These are phyloP conservation scores for Coemansia sp. DNA, from an alignment of 192 early-diverging fungal species.

Conservation along the genomic window DNA sequence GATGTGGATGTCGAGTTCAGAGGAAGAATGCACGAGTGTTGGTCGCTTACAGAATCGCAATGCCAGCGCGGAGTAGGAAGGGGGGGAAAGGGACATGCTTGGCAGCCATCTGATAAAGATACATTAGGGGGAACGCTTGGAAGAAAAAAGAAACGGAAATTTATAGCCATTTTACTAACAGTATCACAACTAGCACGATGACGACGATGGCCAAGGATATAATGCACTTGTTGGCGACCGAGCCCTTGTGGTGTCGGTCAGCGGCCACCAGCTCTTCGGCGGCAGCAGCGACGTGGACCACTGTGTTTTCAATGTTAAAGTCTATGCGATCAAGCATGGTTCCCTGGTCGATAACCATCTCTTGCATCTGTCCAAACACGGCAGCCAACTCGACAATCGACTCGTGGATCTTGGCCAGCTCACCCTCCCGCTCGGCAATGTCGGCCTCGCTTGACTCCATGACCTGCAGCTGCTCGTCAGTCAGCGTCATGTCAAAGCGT, in stretches of 20 bases:
- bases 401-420: slow-evolving; percentile 90
- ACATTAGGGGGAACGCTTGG: not conserved
- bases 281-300: slow-evolving; percentile 76
- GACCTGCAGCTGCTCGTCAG: slow-evolving; percentile 77
- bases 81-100: not conserved
- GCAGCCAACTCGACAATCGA: slow-evolving; percentile 87
- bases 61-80: not conserved
- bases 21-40: not conserved
- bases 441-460: slow-evolving; percentile 74
- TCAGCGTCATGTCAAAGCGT: slow-evolving; percentile 63
- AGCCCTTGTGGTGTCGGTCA: slow-evolving; percentile 75
- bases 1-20: not conserved
- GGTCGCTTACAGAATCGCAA: not conserved
- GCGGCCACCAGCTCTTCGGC: slow-evolving; percentile 80
- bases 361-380: slow-evolving; percentile 91
- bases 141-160: slow-evolving; percentile 1
- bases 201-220: slow-evolving; percentile 76
- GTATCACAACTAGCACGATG: slow-evolving; percentile 72
- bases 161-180: slow-evolving; percentile 67
- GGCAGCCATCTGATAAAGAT: not conserved
- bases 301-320: slow-evolving; percentile 90
- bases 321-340: slow-evolving; percentile 96
- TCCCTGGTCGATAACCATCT: slow-evolving; percentile 97
- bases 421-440: slow-evolving; percentile 84
- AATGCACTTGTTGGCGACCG: slow-evolving; percentile 82